These are phyloP conservation scores for Glycine tomentella DNA, from an alignment of 306 rosid genomes.

Conservation along the genomic window DNA sequence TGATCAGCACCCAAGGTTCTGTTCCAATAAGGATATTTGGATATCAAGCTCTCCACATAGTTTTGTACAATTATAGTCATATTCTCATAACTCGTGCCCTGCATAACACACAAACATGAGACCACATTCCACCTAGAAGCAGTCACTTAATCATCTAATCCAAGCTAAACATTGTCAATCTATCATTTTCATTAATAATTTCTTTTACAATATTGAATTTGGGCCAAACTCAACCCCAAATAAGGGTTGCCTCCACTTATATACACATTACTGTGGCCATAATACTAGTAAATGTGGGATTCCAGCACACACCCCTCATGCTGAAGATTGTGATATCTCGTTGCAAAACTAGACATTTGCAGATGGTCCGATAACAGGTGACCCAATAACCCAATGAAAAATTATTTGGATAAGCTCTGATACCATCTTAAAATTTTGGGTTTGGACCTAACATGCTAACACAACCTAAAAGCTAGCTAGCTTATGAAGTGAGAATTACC, in stretches of 20 bases:
- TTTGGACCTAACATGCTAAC: neutral
- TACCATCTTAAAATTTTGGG: neutral
- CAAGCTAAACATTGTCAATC: constrained; percentile 1
- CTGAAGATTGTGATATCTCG: neutral
- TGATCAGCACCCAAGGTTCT: constrained; percentile 98
- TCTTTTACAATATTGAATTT: neutral
- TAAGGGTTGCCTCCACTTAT: neutral
- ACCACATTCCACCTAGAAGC: constrained; percentile 35
- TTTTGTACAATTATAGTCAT: constrained; percentile 91
- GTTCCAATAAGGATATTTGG: constrained; percentile 99
- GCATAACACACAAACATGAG: constrained; percentile 54
- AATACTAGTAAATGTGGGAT: neutral
- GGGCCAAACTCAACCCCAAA: neutral
- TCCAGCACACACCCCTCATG: neutral
- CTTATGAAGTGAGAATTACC: neutral
- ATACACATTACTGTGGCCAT: neutral
- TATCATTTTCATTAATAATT: neutral
- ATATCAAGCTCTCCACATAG: constrained; percentile 83
- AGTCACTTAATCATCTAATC: constrained; percentile 30
- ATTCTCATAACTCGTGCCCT: constrained; percentile 93
- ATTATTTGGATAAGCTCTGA: too few species aligned
- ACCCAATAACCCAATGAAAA: too few species aligned
- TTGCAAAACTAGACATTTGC: neutral
- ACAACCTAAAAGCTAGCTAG: neutral
- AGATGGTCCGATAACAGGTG: neutral